phyloP scores from a whole-genome alignment of 2,329 filamentous ascomycete genomes.

The Ascochyta rabiei region DNA sequence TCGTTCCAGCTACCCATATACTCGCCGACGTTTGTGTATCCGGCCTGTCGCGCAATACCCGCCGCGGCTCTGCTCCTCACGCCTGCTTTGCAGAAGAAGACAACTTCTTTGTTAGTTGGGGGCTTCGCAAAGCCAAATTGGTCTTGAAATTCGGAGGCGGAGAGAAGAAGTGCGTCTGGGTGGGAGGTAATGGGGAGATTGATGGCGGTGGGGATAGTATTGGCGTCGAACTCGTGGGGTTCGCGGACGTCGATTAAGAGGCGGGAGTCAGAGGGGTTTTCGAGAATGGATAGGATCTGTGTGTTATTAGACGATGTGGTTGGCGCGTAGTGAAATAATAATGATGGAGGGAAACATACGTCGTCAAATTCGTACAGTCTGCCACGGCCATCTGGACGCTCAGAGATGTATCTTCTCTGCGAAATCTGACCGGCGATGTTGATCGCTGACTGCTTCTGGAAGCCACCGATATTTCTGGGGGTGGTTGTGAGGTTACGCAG shows the following conservation, averaged over 20 bases:
- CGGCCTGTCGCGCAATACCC: constrained; percentile 74
- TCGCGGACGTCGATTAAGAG: constrained; percentile 70
- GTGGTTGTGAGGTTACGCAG: constrained; percentile 9
- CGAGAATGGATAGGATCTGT: constrained; percentile 45
- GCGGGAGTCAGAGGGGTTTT: constrained; percentile 33
- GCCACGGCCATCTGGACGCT: constrained; percentile 43
- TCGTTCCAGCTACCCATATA: constrained; percentile 81
- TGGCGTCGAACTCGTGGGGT: constrained; percentile 66
- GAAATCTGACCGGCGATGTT: constrained; percentile 1
- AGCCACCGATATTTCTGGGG: neutral
- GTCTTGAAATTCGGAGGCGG: constrained; percentile 79
- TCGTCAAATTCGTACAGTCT: constrained; percentile 51
- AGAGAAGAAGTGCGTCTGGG: constrained; percentile 80
- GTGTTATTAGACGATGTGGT: neutral
- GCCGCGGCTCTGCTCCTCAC: constrained; percentile 82
- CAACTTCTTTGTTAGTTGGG: constrained; percentile 29
- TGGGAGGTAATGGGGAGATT: constrained; percentile 81
- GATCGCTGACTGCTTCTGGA: neutral
- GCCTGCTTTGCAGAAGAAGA: constrained; percentile 95
- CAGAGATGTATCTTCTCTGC: constrained; percentile 10
- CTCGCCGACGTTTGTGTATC: constrained; percentile 75
- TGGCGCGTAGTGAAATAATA: neutral
- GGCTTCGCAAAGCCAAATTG: constrained; percentile 70
- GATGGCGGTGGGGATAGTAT: constrained; percentile 77
- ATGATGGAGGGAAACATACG: constrained; percentile 23